These are phyloP conservation scores for Plasmodium chabaudi DNA, from an alignment of 169 alveolate species.

Conservation along the genomic window DNA sequence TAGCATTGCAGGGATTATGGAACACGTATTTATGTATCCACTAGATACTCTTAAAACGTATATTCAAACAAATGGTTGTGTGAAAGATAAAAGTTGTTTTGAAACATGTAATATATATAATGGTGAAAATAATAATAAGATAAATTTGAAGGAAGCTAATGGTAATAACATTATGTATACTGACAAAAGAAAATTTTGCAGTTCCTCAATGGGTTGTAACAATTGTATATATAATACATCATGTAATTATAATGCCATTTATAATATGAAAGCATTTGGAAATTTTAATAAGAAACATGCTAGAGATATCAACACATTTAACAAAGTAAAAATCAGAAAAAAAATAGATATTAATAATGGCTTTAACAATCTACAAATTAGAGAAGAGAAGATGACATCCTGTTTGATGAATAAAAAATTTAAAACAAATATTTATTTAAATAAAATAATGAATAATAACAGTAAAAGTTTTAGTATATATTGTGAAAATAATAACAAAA, in stretches of 20 bases:
- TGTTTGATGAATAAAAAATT: conserved; percentile 18
- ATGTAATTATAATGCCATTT: conserved; percentile 29
- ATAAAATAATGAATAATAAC: conserved; percentile 11
- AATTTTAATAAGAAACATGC: conserved; percentile 12
- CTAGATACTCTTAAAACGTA: conserved; percentile 95
- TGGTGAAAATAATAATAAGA: not conserved
- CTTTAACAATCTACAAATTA: not conserved
- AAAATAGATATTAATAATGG: not conserved
- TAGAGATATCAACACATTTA: not conserved
- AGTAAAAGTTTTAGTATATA: not conserved
- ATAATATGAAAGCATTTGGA: conserved; percentile 6
- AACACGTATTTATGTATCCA: conserved; percentile 96
- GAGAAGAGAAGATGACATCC: not conserved
- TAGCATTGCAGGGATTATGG: conserved; percentile 98
- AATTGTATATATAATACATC: conserved; percentile 39
- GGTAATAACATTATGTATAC: conserved; percentile 19
- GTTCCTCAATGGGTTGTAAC: conserved; percentile 21
- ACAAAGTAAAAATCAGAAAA: not conserved
- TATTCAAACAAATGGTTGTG: conserved; percentile 84
- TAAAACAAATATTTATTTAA: not conserved
- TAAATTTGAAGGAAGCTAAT: not conserved
- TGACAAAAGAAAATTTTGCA: conserved; percentile 34
- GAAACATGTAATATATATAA: conserved; percentile 13
- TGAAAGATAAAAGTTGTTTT: conserved; percentile 12
- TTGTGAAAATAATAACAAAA: too few species aligned